These are phyloP conservation scores for Plenodomus biglobosus DNA, from an alignment of 2,329 filamentous ascomycete species.

Conservation along the genomic window DNA sequence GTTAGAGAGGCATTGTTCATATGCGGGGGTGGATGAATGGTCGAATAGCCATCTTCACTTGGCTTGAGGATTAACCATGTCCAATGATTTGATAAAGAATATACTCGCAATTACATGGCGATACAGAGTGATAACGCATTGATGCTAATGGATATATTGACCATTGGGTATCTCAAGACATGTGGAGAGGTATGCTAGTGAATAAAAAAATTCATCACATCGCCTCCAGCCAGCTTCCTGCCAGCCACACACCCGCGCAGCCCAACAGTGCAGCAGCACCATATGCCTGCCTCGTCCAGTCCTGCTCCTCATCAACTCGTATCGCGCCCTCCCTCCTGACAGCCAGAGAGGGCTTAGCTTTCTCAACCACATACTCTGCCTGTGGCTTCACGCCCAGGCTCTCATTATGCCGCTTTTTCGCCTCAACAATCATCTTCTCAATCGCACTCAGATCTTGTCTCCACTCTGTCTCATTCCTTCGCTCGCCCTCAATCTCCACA, in stretches of 20 bases:
- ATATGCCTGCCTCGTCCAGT: slow-evolving; percentile 45
- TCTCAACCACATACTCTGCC: slow-evolving; percentile 25
- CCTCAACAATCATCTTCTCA: slow-evolving; percentile 61
- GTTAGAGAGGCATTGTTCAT: no score
- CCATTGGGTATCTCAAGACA: background rate
- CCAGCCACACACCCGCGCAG: slow-evolving; percentile 46
- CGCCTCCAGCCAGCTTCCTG: slow-evolving; percentile 44
- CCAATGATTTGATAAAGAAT: no score
- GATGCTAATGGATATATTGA: background rate
- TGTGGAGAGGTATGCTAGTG: background rate
- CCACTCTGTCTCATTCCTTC: slow-evolving; percentile 50
- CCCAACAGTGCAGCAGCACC: slow-evolving; percentile 45
- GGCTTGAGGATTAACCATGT: no score
- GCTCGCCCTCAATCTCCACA: slow-evolving; percentile 74
- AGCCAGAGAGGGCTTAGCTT: slow-evolving; percentile 17
- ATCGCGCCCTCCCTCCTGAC: slow-evolving; percentile 36
- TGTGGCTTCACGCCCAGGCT: slow-evolving; percentile 25
- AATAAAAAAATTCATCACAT: slow-evolving; percentile 5
- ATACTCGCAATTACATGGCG: no score
- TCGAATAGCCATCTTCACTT: no score
- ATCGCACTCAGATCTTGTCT: slow-evolving; percentile 76
- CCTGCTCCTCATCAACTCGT: slow-evolving; percentile 40
- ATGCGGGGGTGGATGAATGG: no score
- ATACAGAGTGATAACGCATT: no score
- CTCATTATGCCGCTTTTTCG: slow-evolving; percentile 45